Evolutionary conservation across 306 rosid genomes (phyloP), one percentile per base, ranked within the genome.

Genomic region (Begonia peltatifolia): DNA sequence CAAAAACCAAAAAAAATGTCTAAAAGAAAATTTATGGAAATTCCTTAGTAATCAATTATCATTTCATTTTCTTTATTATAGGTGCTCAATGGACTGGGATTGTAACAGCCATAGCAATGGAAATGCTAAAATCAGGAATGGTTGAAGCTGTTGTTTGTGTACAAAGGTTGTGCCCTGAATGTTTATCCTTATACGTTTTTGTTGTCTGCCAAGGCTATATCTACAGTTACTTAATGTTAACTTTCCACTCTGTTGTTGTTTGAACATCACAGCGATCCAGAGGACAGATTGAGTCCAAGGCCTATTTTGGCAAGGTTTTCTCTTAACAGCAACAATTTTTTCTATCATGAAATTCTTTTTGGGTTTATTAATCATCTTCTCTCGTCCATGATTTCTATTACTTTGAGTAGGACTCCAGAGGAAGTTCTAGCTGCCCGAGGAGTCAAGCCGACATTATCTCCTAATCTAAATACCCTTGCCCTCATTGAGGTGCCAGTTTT

Each of bases 1-100:
- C 35, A 25, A 25, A 25, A 25, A 25, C 6, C 3, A 30, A 30
- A 30, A 30, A 30, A 30, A 30, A 30, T 4, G 38, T 30, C 38
- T 30, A 30, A 30, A 30, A 30, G 36, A 30, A 30, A 6, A 30
- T 30, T 30, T 7, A 30, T 30, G 38, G 8, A 5, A 5, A 25
- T 25, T 30, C 8, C 38, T 30, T 30, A 6, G 38, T 30, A 30
- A 30, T 30, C 38, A 30, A 30, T 30, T 20, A 4, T 30, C 38
- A 0, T 30, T 13, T 20, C 50, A 5, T 41, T 15, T 53, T 54
- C 44, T 64, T 53, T 46, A 53, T 41, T 42, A 53, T 67, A 89
- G 97, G 97, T 52, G 95, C 97, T 72, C 97, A 89, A 25, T 85
- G 97, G 97, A 89, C 97, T 15, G 97, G 97, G 59, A 80, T 89